These are phyloP conservation scores for Torrubiellomyces zombiae DNA, from an alignment of 2,329 filamentous ascomycete genomes.

Conservation along the genomic window DNA sequence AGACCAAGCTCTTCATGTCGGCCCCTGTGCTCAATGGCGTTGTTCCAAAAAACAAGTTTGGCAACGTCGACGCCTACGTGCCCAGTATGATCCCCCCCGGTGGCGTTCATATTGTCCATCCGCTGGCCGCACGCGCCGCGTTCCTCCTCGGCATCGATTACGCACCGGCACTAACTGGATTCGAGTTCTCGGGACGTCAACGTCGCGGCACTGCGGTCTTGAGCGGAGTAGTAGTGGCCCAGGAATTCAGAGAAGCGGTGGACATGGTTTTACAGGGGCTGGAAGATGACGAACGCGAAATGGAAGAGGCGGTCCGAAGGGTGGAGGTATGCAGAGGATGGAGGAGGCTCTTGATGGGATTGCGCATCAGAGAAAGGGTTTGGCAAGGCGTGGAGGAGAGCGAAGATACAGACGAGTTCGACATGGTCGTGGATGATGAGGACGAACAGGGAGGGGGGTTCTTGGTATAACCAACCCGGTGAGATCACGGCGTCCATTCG, in stretches of 20 bases:
- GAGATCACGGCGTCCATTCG: neutral
- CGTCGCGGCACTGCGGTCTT: slow-evolving; percentile 73
- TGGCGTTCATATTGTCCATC: slow-evolving; percentile 51
- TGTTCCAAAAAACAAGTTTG: slow-evolving; percentile 81
- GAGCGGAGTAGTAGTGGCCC: slow-evolving; percentile 59
- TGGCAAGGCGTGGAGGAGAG: slow-evolving; percentile 38
- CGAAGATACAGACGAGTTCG: slow-evolving; percentile 26
- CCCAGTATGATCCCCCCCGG: slow-evolving; percentile 79
- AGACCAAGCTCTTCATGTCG: slow-evolving; percentile 59
- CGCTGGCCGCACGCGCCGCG: slow-evolving; percentile 53
- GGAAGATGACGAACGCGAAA: slow-evolving; percentile 45
- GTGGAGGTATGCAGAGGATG: slow-evolving; percentile 52
- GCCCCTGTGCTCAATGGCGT: slow-evolving; percentile 59
- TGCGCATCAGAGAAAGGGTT: slow-evolving; percentile 62
- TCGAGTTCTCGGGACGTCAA: slow-evolving; percentile 69
- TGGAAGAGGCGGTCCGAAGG: slow-evolving; percentile 54
- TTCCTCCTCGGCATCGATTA: slow-evolving; percentile 66
- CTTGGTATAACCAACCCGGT: slow-evolving; percentile 16
- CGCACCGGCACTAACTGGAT: slow-evolving; percentile 78
- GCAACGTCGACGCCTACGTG: slow-evolving; percentile 87
- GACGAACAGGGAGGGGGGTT: slow-evolving; percentile 26
- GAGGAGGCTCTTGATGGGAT: slow-evolving; percentile 53
- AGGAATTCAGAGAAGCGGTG: slow-evolving; percentile 56
- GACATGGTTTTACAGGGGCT: slow-evolving; percentile 51
- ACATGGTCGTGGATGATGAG: slow-evolving; percentile 22